phyloP scores from a whole-genome alignment of 805 yeast species.

The Jamesozyma piceae region DNA sequence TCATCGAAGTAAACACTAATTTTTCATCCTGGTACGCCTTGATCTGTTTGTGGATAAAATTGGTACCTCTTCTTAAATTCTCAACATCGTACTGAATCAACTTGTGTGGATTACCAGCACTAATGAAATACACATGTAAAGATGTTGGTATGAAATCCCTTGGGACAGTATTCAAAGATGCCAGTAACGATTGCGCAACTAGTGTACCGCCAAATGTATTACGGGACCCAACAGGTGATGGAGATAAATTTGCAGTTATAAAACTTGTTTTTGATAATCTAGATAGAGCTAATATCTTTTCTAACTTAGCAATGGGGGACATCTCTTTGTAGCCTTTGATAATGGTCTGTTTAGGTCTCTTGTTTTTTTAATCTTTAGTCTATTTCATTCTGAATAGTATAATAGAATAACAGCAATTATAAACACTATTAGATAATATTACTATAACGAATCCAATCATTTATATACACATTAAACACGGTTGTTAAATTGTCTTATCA shows the following conservation, averaged over 20 bases:
- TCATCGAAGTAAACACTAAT: constrained; percentile 43
- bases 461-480: no score
- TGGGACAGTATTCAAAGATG: constrained; percentile 47
- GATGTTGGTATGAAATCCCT: constrained; percentile 45
- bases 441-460: no score
- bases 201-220: constrained; percentile 67
- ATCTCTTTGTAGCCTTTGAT: background rate
- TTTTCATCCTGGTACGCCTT: constrained; percentile 45
- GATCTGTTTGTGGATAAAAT: constrained; percentile 45
- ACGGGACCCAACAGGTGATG: constrained; percentile 44
- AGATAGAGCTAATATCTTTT: constrained; percentile 15
- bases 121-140: constrained; percentile 52
- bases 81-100: constrained; percentile 48
- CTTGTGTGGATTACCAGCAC: constrained; percentile 39
- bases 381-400: no score
- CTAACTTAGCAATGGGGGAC: constrained; percentile 9
- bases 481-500: no score
- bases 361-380: no score
- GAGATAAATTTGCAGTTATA: constrained; percentile 16
- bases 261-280: constrained; percentile 16
- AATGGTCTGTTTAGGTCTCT: background rate
- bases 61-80: constrained; percentile 43
- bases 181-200: constrained; percentile 55
- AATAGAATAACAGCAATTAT: no score
- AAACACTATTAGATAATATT: no score